phyloP scores from a whole-genome alignment of 768 basidiomycete species.

The Floccularia luteovirens region DNA sequence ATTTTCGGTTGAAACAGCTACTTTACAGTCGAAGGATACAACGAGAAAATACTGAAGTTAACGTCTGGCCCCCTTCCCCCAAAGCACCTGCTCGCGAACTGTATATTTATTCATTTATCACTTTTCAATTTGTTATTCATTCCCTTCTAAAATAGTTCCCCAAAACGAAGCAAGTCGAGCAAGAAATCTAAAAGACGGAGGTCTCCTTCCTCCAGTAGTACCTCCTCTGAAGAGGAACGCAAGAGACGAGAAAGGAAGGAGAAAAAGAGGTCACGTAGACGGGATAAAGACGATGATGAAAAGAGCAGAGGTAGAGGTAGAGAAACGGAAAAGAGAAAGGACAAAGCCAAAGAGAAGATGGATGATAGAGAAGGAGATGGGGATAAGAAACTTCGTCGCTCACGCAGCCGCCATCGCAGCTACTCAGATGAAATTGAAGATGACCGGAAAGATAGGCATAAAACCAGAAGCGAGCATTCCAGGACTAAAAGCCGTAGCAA shows the following conservation, averaged over 20 bases:
- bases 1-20: constrained; percentile 2
- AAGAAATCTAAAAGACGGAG: constrained; percentile 56
- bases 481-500: constrained; percentile 16
- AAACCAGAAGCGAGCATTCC: constrained; percentile 13
- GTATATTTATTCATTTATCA: constrained; percentile 25
- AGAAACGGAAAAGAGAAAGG: too few species aligned
- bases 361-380: too few species aligned
- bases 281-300: constrained; percentile 30
- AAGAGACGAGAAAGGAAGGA: constrained; percentile 54
- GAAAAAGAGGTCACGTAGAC: constrained; percentile 45
- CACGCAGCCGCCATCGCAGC: constrained; percentile 18
- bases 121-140: background rate
- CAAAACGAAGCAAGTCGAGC: constrained; percentile 44
- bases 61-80: constrained; percentile 83
- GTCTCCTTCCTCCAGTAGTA: constrained; percentile 40
- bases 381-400: constrained; percentile 24
- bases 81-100: constrained; percentile 51
- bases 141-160: constrained; percentile 39
- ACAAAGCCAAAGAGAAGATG: too few species aligned
- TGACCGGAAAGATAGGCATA: constrained; percentile 14
- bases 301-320: too few species aligned
- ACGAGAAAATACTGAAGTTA: constrained; percentile 45
- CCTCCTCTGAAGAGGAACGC: constrained; percentile 50
- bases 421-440: constrained; percentile 31
- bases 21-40: constrained; percentile 58